phyloP scores from a whole-genome alignment of 495 filamentous ascomycete genomes.

The Neurospora sp. region DNA sequence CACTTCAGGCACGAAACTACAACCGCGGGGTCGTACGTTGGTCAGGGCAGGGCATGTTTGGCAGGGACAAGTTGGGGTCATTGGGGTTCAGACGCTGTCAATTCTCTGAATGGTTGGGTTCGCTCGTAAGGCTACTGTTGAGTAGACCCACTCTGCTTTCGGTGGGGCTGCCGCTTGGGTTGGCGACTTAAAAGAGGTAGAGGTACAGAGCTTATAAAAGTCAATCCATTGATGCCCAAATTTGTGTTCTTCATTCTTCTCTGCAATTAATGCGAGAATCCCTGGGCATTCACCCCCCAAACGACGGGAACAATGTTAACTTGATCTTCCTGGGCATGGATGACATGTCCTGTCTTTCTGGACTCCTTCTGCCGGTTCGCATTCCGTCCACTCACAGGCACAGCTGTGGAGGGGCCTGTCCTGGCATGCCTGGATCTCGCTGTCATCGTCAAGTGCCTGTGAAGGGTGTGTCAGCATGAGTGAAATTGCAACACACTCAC shows the following conservation, averaged over 20 bases:
- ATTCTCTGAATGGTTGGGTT: background rate
- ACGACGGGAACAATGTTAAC: background rate
- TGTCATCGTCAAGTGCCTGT: background rate
- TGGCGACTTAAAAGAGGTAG: background rate
- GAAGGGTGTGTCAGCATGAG: background rate
- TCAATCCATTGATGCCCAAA: background rate
- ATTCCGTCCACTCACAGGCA: background rate
- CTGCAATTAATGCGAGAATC: background rate
- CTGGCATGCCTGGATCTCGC: background rate
- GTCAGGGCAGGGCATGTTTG: slow-evolving; percentile 1
- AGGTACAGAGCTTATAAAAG: background rate
- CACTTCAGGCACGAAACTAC: background rate
- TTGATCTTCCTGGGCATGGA: background rate
- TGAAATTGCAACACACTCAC: background rate
- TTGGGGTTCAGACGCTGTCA: background rate
- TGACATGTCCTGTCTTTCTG: background rate
- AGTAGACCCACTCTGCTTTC: background rate
- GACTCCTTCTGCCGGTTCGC: background rate
- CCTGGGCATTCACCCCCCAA: background rate
- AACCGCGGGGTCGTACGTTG: slow-evolving; percentile 1
- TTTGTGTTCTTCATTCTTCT: background rate
- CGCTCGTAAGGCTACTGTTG: background rate
- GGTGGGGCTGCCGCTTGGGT: background rate
- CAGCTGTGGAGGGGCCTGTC: background rate
- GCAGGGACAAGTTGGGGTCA: background rate